Evolutionary conservation across 1,284 basidiomycete genomes (phyloP).

Genomic region (Cryptococcus sp.): DNA sequence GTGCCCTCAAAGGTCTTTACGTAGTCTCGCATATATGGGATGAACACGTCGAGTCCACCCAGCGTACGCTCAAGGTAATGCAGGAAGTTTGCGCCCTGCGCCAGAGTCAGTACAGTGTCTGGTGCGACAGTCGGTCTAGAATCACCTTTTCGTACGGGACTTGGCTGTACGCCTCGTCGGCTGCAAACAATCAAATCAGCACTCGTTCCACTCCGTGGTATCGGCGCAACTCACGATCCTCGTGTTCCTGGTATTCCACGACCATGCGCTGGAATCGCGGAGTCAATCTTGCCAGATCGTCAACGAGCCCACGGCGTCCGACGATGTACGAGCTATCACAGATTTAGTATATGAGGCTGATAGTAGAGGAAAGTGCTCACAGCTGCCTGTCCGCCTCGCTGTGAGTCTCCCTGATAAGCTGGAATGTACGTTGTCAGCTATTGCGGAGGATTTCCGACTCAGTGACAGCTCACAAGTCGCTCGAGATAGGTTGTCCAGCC

Average conservation of each 20-base stretch:
- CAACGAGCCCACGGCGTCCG: slow-evolving; percentile 66
- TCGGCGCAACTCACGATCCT: slow-evolving; percentile 21
- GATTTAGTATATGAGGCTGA: slow-evolving; percentile 10
- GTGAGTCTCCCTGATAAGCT: slow-evolving; percentile 66
- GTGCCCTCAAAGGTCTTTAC: slow-evolving; percentile 60
- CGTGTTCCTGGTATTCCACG: slow-evolving; percentile 69
- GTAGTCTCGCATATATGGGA: slow-evolving; percentile 72
- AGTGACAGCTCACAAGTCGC: slow-evolving; percentile 61
- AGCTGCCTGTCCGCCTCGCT: slow-evolving; percentile 76
- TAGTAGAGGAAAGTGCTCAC: slow-evolving; percentile 23
- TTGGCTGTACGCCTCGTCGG: slow-evolving; percentile 74
- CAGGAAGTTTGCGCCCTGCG: slow-evolving; percentile 67
- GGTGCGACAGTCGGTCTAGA: neutral
- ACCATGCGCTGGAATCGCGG: slow-evolving; percentile 75
- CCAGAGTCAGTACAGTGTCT: slow-evolving; percentile 4
- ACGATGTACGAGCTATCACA: slow-evolving; percentile 46
- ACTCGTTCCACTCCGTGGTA: too few relatives aligned
- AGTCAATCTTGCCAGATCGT: slow-evolving; percentile 65
- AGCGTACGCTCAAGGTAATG: slow-evolving; percentile 70
- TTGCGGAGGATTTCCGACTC: neutral
- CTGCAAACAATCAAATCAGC: slow-evolving; percentile 39
- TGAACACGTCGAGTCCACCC: slow-evolving; percentile 82
- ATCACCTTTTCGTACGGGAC: slow-evolving; percentile 70
- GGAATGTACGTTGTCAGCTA: neutral
- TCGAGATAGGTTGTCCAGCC: slow-evolving; percentile 95